Conservation (phyloP, 441 rosid genomes). For the Sinapis alba region DNA sequence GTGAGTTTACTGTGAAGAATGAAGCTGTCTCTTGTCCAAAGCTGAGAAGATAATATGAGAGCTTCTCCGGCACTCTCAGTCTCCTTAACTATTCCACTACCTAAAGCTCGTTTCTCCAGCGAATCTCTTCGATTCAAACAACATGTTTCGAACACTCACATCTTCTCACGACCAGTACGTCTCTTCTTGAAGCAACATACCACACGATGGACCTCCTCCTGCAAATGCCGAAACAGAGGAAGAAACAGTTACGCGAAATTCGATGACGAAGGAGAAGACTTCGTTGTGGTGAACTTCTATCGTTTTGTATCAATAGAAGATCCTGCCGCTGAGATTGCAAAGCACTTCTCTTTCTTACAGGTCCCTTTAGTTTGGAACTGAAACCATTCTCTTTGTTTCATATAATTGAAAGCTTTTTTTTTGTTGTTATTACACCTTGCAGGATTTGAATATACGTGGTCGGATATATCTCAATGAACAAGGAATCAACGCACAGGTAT, state of each 20-base stretch:
- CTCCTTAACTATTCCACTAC: slow-evolving; percentile 11
- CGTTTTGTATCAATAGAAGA: slow-evolving; percentile 59
- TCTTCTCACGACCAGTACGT: slow-evolving; percentile 7
- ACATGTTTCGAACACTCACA: background rate
- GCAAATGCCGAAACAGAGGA: slow-evolving; percentile 33
- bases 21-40: background rate
- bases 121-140: background rate
- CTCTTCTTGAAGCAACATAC: slow-evolving; percentile 17
- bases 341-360: slow-evolving; percentile 71
- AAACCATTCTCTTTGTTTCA: background rate
- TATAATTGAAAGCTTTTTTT: slow-evolving; percentile 1
- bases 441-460: slow-evolving; percentile 76
- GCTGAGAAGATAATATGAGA: slow-evolving; percentile 38
- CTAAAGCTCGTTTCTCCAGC: slow-evolving; percentile 16
- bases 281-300: slow-evolving; percentile 81
- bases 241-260: background rate
- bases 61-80: slow-evolving; percentile 34
- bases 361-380: slow-evolving; percentile 33
- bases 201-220: slow-evolving; percentile 28
- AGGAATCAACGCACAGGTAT: slow-evolving; percentile 96
- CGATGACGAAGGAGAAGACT: slow-evolving; percentile 44
- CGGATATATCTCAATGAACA: slow-evolving; percentile 81
- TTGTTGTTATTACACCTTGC: background rate
- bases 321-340: slow-evolving; percentile 62
- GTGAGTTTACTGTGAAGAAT: background rate